A percentile compares a stretch with the other conserved stretches of the same genome.
These are phyloP conservation scores for Haplographium delicatum DNA, from an alignment of 495 filamentous ascomycete species.

Conservation along the genomic window DNA sequence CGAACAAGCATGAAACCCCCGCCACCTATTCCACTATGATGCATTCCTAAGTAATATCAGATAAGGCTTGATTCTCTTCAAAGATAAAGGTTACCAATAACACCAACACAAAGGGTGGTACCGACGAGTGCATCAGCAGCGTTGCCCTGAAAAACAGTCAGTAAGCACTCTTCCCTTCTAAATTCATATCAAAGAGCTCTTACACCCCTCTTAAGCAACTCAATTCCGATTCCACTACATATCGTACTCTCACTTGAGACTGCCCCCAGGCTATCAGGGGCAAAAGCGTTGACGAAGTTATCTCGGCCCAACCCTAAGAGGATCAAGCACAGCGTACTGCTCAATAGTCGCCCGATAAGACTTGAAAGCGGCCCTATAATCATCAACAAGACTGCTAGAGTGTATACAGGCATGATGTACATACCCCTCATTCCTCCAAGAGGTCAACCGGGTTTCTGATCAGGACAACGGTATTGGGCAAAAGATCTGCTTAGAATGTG, in stretches of 20 bases:
- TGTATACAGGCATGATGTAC: no score
- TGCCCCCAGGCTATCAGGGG: constrained; percentile 53
- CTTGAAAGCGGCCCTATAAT: no score
- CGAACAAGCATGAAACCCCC: constrained; percentile 85
- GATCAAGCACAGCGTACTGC: no score
- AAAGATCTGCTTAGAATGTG: no score
- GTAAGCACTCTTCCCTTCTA: background rate
- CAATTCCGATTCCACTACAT: constrained; percentile 71
- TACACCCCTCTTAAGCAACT: constrained; percentile 57
- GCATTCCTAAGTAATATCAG: constrained; percentile 53
- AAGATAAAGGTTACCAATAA: constrained; percentile 47
- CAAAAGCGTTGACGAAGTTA: background rate
- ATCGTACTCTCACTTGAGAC: constrained; percentile 73
- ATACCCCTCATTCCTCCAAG: no score
- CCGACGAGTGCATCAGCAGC: constrained; percentile 72
- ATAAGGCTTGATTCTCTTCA: background rate
- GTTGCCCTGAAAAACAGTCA: constrained; percentile 43
- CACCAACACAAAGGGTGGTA: constrained; percentile 69
- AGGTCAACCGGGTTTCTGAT: no score
- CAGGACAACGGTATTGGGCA: no score
- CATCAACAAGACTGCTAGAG: no score
- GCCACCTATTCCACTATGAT: constrained; percentile 81
- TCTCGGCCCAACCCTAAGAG: no score
- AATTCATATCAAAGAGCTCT: constrained; percentile 1
- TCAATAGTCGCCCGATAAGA: no score